Evolutionary conservation across 2,329 filamentous ascomycete genomes (phyloP).

Genomic region (Trichoderma lentiforme): DNA sequence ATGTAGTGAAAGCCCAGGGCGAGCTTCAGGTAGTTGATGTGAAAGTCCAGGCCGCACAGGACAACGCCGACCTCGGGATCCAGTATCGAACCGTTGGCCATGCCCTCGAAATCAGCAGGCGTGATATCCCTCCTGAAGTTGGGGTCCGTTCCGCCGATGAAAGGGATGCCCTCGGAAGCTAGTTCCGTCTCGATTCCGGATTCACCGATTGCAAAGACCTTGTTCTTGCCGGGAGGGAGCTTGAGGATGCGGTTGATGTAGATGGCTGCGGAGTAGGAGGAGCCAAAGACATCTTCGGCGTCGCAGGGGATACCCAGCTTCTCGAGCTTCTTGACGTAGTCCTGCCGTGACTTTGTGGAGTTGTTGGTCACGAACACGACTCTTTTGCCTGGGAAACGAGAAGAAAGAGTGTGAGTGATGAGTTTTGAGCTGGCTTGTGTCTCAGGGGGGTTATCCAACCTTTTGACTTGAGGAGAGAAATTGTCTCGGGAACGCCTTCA

Average conservation of each 20-base stretch:
- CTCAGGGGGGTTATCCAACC: conserved; percentile 46
- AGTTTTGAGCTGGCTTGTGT: not conserved
- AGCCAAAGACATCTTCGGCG: conserved; percentile 91
- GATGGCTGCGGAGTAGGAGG: conserved; percentile 89
- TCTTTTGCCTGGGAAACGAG: conserved; percentile 65
- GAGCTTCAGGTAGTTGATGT: conserved; percentile 93
- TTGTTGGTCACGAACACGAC: conserved; percentile 98
- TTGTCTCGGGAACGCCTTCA: conserved; percentile 77
- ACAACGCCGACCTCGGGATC: conserved; percentile 90
- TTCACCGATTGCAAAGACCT: conserved; percentile 93
- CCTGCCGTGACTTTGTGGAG: conserved; percentile 88
- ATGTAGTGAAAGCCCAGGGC: conserved; percentile 84
- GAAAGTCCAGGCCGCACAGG: conserved; percentile 86
- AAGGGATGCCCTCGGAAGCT: conserved; percentile 70
- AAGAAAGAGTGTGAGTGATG: conserved; percentile 13
- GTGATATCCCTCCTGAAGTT: conserved; percentile 72
- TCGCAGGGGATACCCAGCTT: conserved; percentile 73
- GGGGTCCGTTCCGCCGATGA: conserved; percentile 84
- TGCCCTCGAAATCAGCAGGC: conserved; percentile 72
- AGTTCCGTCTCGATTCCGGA: conserved; percentile 88
- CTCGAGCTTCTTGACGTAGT: conserved; percentile 91
- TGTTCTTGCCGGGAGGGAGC: conserved; percentile 74
- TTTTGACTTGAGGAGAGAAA: conserved; percentile 77
- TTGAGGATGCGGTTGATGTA: conserved; percentile 93
- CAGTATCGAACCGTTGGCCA: conserved; percentile 71